phyloP scores from a whole-genome alignment of 345 rosid genomes.

The Euphorbia tirucalli region DNA sequence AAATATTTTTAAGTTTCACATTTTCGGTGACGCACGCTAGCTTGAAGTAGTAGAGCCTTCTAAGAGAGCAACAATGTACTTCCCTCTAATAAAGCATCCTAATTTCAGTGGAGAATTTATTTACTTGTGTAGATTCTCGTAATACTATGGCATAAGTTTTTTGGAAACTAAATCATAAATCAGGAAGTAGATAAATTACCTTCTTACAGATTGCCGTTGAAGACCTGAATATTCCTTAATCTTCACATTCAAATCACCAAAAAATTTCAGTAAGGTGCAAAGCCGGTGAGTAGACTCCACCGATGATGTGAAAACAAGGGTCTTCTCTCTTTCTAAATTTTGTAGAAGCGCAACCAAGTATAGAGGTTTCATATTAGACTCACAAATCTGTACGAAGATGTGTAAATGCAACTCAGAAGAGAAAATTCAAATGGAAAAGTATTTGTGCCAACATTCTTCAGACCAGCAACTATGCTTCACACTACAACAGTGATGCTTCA shows the following conservation, averaged over 20 bases:
- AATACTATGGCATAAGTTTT: neutral
- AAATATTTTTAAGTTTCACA: neutral
- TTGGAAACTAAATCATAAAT: neutral
- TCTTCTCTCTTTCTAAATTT: conserved; percentile 68
- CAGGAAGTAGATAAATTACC: conserved; percentile 39
- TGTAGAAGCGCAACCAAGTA: conserved; percentile 75
- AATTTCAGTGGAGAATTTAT: neutral
- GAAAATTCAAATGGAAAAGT: neutral
- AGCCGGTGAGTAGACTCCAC: conserved; percentile 85
- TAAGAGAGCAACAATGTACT: neutral
- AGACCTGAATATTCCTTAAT: conserved; percentile 87
- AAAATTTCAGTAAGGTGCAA: conserved; percentile 70
- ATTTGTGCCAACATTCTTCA: neutral
- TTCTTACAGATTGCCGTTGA: conserved; percentile 72
- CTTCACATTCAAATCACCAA: conserved; percentile 65
- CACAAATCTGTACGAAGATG: conserved; percentile 56
- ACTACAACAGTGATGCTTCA: neutral
- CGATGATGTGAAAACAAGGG: conserved; percentile 83
- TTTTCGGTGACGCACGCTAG: neutral
- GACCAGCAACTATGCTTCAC: neutral
- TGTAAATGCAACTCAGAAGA: neutral
- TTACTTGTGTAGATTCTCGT: neutral
- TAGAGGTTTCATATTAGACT: conserved; percentile 66
- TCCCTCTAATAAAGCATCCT: neutral
- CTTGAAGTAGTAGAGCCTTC: neutral